A percentile compares a stretch with the other conserved stretches of the same genome.
These are phyloP conservation scores for Gossypium herbaceum DNA, from an alignment of 345 rosid species.

Conservation along the genomic window DNA sequence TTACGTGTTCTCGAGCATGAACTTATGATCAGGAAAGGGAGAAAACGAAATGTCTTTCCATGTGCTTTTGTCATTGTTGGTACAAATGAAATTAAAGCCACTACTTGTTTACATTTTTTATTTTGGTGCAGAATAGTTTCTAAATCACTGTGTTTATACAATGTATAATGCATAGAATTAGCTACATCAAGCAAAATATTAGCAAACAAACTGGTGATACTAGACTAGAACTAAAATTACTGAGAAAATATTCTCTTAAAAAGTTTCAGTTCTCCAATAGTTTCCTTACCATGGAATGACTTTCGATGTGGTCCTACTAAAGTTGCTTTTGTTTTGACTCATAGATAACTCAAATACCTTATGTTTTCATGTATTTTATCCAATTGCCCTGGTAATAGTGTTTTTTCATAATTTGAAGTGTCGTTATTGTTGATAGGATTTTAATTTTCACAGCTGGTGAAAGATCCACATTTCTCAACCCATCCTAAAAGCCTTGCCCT, in stretches of 20 bases:
- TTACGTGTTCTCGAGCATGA: conserved; percentile 1
- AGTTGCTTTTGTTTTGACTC: conserved; percentile 11
- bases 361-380: neutral
- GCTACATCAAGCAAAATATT: neutral
- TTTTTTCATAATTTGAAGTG: conserved; percentile 3
- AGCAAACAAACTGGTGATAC: conserved; percentile 9
- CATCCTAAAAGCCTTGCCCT: conserved; percentile 55
- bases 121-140: conserved; percentile 10
- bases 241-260: neutral
- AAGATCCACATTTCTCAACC: conserved; percentile 25
- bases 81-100: conserved; percentile 9
- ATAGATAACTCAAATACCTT: conserved; percentile 3
- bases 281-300: conserved; percentile 6
- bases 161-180: neutral
- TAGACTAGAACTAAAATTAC: conserved; percentile 15
- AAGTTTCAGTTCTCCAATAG: neutral
- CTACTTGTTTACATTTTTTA: neutral
- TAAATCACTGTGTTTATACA: conserved; percentile 8
- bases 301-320: conserved; percentile 9
- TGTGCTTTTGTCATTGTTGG: conserved; percentile 2
- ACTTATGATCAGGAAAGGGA: neutral
- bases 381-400: neutral
- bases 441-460: conserved; percentile 5
- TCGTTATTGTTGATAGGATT: conserved; percentile 19
- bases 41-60: neutral